Evolutionary conservation across 306 rosid genomes (phyloP), one percentile per base, ranked within the genome.

Genomic region (Pyrus communis): DNA sequence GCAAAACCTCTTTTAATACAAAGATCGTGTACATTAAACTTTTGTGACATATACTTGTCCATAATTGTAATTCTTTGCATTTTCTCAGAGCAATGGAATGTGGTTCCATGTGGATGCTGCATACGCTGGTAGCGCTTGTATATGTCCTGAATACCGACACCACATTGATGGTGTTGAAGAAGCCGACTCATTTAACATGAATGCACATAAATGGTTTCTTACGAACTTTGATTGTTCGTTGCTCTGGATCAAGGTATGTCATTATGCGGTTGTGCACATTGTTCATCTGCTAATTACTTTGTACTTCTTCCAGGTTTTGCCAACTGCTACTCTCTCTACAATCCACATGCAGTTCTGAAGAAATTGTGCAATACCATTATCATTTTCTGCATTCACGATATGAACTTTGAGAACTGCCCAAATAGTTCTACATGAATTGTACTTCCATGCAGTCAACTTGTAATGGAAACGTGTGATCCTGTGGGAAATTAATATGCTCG

Each of bases 91-190:
- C 75, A 71, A 86, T 77, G 85, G 82, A 73, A 83, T 94, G 81
- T 94, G 98, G 98, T 85, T 94, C 80, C 98, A 94, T 67, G 89
- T 94, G 54, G 98, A 94, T 84, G 96, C 98, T 83, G 98, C 98
- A 65, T 94, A 92, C 74, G 97, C 97, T 76, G 98, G 98, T 80
- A 94, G 97, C 83, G 97, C 98, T 74, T 89, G 96, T 81, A 78
- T 94, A 83, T 94, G 98, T 87, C 97, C 96, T 21, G 97, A 94
- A 82, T 89, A 85, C 85, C 98, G 88, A 78, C 91, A 84, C 72
- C 75, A 84, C 83, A 86, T 94, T 76, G 85, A 91, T 57, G 98
- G 98, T 52, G 88, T 94, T 63, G 98, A 94, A 86, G 91, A 89
- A 85, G 95, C 91, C 0, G 93, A 94, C 81, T 94, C 98, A 14